Evolutionary conservation across 2,329 filamentous ascomycete genomes (phyloP).

Genomic region (Drechslerella dactyloides): DNA sequence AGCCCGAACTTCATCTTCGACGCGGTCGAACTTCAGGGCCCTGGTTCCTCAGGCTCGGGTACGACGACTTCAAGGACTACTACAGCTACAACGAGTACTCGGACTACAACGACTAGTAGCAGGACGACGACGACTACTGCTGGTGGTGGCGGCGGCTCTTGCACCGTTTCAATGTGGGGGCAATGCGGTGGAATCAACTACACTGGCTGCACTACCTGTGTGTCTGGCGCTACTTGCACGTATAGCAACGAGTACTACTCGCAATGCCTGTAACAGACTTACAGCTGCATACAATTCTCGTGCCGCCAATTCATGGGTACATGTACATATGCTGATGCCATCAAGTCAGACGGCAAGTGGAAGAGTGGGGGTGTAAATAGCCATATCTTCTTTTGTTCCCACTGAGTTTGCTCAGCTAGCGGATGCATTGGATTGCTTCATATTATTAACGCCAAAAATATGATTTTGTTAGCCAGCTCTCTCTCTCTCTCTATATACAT

Average conservation of each 20-base stretch:
- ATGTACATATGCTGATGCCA: no score
- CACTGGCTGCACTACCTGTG: slow-evolving; percentile 52
- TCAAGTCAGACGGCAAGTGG: no score
- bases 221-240: slow-evolving; percentile 50
- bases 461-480: no score
- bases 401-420: no score
- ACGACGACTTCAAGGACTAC: slow-evolving; percentile 34
- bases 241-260: slow-evolving; percentile 53
- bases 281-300: not conserved
- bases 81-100: slow-evolving; percentile 10
- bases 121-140: slow-evolving; percentile 12
- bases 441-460: no score
- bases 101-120: slow-evolving; percentile 9
- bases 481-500: no score
- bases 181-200: slow-evolving; percentile 55
- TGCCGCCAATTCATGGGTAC: no score
- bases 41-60: not conserved
- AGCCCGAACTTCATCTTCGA: slow-evolving; percentile 62
- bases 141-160: slow-evolving; percentile 6
- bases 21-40: slow-evolving; percentile 46
- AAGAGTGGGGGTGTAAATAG: no score
- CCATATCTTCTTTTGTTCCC: no score
- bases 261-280: slow-evolving; percentile 51
- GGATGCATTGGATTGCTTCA: no score
- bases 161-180: slow-evolving; percentile 21